Evolutionary conservation across 106 monocot species (phyloP), one percentile per base, ranked within the genome.

Genomic region (Apostasia shenzhenica): DNA sequence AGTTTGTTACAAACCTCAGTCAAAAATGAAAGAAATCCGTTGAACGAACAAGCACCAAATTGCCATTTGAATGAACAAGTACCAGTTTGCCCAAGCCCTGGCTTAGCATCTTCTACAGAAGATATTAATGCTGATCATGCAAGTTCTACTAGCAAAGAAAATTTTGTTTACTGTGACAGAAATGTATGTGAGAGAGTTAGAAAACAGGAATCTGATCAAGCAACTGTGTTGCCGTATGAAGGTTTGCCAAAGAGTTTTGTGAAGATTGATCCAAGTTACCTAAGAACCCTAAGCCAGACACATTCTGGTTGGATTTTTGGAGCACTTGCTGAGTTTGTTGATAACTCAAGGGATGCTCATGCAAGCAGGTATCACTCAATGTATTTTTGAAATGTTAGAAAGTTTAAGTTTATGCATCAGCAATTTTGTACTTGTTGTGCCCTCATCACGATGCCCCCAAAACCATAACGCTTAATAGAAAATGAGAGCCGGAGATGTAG

Each of bases 241-340:
- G 42, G 12, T 38, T 9, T 37, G 45, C 62, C 42, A 62, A 65
- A 48, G 47, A 81, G 72, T 72, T 74, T 78, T 46, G 73, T 75
- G 10, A 78, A 61, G 42, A 81, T 73, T 44, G 68, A 81, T 60
- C 85, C 85, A 41, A 81, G 75, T 68, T 85, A 81, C 50, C 56
- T 85, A 48, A 74, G 66, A 72, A 85, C 85, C 38, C 75, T 85
- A 2, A 75, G 85, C 70, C 85, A 85, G 54, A 75, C 78, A 72
- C 85, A 81, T 75, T 78, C 81, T 37, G 54, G 14, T 13, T 87
- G 86, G 86, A 72, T 77, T 39, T 87, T 87, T 75, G 86, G 86
- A 44, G 86, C 86, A 41, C 71, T 87, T 10, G 86, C 83, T 67
- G 86, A 87, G 69, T 80, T 87, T 41, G 68, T 87, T 51, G 86